phyloP scores from a whole-genome alignment of 805 yeast species.

The Saccharomycopsis sp. region DNA sequence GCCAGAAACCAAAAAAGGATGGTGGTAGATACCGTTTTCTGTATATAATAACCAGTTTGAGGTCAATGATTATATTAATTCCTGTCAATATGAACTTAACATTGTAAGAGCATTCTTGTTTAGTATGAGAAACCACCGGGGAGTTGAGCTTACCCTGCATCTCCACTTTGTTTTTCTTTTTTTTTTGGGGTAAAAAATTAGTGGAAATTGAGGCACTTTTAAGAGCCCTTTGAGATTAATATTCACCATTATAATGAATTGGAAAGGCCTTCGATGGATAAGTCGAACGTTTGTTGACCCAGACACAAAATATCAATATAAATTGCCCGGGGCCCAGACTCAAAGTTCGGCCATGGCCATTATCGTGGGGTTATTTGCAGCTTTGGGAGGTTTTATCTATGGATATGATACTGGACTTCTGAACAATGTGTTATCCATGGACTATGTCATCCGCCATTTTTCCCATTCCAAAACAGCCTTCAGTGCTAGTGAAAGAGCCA shows the following conservation, averaged over 20 bases:
- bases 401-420: conserved; percentile 88
- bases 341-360: conserved; percentile 56
- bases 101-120: not conserved
- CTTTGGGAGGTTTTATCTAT: conserved; percentile 83
- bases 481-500: conserved; percentile 52
- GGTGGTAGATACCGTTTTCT: not conserved
- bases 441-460: conserved; percentile 46
- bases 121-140: not conserved
- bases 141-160: not conserved
- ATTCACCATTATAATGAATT: not conserved
- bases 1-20: not conserved
- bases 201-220: no score
- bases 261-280: conserved; percentile 1
- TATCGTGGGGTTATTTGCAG: conserved; percentile 69
- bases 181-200: no score
- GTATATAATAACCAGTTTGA: no score
- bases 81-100: not conserved
- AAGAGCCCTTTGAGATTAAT: not conserved
- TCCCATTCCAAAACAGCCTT: conserved; percentile 39
- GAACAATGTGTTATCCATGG: conserved; percentile 71
- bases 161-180: not conserved
- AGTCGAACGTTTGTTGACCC: conserved; percentile 13
- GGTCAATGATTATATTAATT: not conserved
- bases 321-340: conserved; percentile 21
- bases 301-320: conserved; percentile 11